A percentile compares a stretch with the other conserved stretches of the same genome.
phyloP scores from a whole-genome alignment of 257 asterid genomes.

The Scutellaria barbata region DNA sequence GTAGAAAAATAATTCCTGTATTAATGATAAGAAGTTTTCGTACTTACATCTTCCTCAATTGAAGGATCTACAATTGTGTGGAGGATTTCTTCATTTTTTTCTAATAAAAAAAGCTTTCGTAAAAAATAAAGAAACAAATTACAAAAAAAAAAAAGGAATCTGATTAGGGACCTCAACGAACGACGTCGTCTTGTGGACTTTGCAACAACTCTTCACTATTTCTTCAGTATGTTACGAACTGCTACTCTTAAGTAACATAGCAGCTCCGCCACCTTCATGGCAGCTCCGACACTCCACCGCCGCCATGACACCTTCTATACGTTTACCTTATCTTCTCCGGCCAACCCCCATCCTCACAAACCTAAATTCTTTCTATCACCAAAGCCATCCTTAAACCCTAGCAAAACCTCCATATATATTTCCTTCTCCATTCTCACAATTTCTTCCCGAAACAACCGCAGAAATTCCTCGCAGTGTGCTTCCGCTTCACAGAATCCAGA shows the following conservation, averaged over 20 bases:
- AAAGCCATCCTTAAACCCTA: constrained; percentile 46
- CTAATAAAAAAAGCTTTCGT: no score
- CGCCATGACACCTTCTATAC: constrained; percentile 27
- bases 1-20: no score
- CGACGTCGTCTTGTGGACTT: background rate
- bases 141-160: no score
- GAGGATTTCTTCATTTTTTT: no score
- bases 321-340: constrained; percentile 19
- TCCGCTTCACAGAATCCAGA: constrained; percentile 32
- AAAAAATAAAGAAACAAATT: no score
- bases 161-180: no score
- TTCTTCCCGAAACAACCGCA: constrained; percentile 33
- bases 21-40: no score
- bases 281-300: constrained; percentile 35
- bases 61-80: no score
- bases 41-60: no score
- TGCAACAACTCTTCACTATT: background rate
- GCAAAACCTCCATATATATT: constrained; percentile 36
- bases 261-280: constrained; percentile 40
- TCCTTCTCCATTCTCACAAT: constrained; percentile 27
- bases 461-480: background rate
- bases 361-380: constrained; percentile 20
- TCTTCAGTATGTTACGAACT: background rate
- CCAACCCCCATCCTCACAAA: constrained; percentile 11
- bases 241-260: constrained; percentile 7